Evolutionary conservation across 1,284 basidiomycete genomes (phyloP), one percentile per base, ranked within the genome.

Genomic region (Cutaneotrichosporon sp.): DNA sequence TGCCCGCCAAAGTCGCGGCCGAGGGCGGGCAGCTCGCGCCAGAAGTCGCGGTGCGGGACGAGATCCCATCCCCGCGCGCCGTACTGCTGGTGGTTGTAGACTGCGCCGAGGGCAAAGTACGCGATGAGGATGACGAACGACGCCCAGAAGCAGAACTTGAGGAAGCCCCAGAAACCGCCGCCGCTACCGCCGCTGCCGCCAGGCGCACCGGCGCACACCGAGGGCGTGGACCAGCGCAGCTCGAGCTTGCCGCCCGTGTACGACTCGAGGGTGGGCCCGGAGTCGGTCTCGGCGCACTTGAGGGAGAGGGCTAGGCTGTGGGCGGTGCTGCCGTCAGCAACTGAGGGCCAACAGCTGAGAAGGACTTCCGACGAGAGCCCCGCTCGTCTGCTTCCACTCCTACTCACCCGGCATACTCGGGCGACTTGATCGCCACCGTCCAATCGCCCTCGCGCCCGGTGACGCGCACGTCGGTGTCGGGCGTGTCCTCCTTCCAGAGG

Each of bases 1-100:
- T 80, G 79, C 3, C 66, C 59, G 25, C 72, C 69, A 4, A 81
- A 69, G 62, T 80, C 78, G n/a, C 63, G 55, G 9, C 72, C 36
- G 29, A 79, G 64, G 6, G 63, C 59, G 6, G 79, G 80, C 22
- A 80, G 63, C 51, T 80, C 79, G 34, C 74, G 66, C 80, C 80
- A 81, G 67, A 81, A 81, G 60, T 80, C 77, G 38, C 77, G 74
- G 64, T 81, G 79, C 1, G 80, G 80, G 11, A 81, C 60, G 4
- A 79, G 73, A 53, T 81, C 80, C 72, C 75, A 74, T 4, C 80
- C 80, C 62, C 67, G 69, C 3, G 80, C 79, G 36, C 72, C 74
- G 67, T 81, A 81, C 54, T 77, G 76, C 51, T 80, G 77, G 60
- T 79, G 78, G 54, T 81, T 81, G 69, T 81, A 80, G 59, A 75